These are phyloP conservation scores for Fusarium sp. DNA, from an alignment of 2,329 filamentous ascomycete genomes.

Conservation along the genomic window DNA sequence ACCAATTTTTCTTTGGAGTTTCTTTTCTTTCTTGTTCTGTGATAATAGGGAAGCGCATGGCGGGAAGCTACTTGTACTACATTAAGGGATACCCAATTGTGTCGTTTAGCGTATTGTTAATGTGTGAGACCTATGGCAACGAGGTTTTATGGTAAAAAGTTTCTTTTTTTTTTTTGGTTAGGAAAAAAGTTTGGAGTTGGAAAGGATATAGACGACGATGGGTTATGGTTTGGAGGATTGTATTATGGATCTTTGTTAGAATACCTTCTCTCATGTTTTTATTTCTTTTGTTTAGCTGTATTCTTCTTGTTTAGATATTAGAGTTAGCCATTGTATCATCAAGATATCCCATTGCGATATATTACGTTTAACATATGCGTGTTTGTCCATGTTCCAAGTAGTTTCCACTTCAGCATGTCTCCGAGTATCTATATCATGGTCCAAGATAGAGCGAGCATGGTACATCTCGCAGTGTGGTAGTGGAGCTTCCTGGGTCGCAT, in stretches of 20 bases:
- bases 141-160: not conserved
- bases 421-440: not conserved
- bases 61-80: slow-evolving; percentile 2
- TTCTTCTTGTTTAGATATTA: not conserved
- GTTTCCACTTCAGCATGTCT: not conserved
- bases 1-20: not conserved
- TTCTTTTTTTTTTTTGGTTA: not conserved
- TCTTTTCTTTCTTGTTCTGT: not conserved
- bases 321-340: not conserved
- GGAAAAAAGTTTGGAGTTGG: not conserved
- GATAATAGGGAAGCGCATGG: not conserved
- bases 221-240: not conserved
- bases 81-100: not conserved
- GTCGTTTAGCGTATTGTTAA: slow-evolving; percentile 5
- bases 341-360: not conserved
- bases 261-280: not conserved
- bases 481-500: not conserved
- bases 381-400: not conserved
- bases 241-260: slow-evolving; percentile 1
- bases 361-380: not conserved
- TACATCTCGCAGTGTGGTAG: not conserved
- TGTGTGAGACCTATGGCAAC: not conserved
- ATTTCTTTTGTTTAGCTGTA: not conserved
- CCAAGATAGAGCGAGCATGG: not conserved
- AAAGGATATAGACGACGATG: not conserved